Percentiles rank a stretch among this genome's conserved stretches.
These are phyloP conservation scores for Stagonosporopsis cucurbitacearum DNA, from an alignment of 2,329 filamentous ascomycete genomes.

Conservation along the genomic window DNA sequence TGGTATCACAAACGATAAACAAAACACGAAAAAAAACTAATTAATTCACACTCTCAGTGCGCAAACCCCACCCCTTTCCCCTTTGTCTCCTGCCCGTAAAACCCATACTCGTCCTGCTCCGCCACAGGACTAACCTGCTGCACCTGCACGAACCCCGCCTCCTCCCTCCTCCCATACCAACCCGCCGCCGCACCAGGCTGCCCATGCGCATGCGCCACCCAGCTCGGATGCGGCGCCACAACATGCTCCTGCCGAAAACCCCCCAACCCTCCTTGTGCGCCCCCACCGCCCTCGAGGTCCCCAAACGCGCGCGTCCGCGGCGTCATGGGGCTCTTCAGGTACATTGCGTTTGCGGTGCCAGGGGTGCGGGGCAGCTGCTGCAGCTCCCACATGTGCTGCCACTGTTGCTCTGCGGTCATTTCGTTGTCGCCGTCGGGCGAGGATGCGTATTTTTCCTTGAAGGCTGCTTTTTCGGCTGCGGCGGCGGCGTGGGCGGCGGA, in stretches of 20 bases:
- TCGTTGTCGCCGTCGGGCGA: constrained; percentile 38
- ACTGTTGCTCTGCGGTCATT: constrained; percentile 48
- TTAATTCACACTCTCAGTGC: constrained; percentile 5
- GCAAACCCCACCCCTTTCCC: constrained; percentile 28
- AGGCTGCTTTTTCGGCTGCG: constrained; percentile 42
- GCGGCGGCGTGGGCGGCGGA: constrained; percentile 30
- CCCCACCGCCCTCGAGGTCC: constrained; percentile 29
- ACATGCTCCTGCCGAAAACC: too few species aligned
- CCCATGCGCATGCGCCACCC: constrained; percentile 13
- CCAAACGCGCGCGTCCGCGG: constrained; percentile 46
- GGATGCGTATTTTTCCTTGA: constrained; percentile 44
- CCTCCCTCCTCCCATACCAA: constrained; percentile 21
- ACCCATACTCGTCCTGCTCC: constrained; percentile 31
- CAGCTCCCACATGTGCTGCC: constrained; percentile 53
- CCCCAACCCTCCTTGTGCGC: too few species aligned
- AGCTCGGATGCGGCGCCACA: constrained; percentile 8
- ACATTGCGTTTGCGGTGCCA: constrained; percentile 35
- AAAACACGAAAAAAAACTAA: neutral
- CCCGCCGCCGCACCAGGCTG: neutral
- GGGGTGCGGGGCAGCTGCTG: constrained; percentile 48
- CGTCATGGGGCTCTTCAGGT: constrained; percentile 38
- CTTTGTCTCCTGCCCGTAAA: constrained; percentile 22
- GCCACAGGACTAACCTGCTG: constrained; percentile 27
- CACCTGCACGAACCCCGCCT: constrained; percentile 17
- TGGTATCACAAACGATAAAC: constrained; percentile 15